Evolutionary conservation across 768 basidiomycete species (phyloP), one percentile per base, ranked within the genome.

Genomic region (Rhodotorula diobovata): DNA sequence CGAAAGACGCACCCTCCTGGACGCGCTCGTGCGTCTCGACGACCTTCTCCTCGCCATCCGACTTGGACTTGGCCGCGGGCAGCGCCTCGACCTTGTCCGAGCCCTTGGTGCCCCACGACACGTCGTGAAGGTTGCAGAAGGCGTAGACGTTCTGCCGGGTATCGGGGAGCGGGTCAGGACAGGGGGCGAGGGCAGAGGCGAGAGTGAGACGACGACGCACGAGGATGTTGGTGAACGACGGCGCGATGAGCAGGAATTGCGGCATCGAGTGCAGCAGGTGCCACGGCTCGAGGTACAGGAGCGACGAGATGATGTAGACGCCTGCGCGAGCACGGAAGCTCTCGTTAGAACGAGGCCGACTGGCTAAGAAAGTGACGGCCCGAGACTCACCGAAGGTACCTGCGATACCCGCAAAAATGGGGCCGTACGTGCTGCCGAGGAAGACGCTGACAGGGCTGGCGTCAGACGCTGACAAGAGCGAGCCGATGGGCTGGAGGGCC

Each of bases 61-160:
- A 89, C 79, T 89, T 88, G 15, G 93, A 93, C 2, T 89, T 90
- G 28, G 95, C 86, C 0, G 92, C 90, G 4, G 94, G 94, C 16
- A 97, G 83, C 8, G 88, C 88, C 77, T 96, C 94, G 6, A 89
- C 93, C 80, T 94, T 94, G 82, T 97, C 95, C 66, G 88, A 90
- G 60, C 91, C 93, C 82, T 94, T 93, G 18, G 93, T 95, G 81
- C 93, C 93, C 93, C 93, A 94, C n/a, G 76, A 77, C 2, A 90
- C 90, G 80, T 93, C 93, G 79, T 92, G 92, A 81, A 96, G 82
- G 82, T 96, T 96, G 82, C 93, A 96, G 84, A 97, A 97, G 1
- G 94, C 93, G 79, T 97, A 97, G 48, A 94, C 90, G 81, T 95
- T 95, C 73, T 73, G 48, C 30, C 18, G 1, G 18, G n/a, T 1